Percentiles rank a stretch among this genome's conserved stretches.
Evolutionary conservation across 805 yeast genomes (phyloP).

Genomic region (Priceomyces castillae): DNA sequence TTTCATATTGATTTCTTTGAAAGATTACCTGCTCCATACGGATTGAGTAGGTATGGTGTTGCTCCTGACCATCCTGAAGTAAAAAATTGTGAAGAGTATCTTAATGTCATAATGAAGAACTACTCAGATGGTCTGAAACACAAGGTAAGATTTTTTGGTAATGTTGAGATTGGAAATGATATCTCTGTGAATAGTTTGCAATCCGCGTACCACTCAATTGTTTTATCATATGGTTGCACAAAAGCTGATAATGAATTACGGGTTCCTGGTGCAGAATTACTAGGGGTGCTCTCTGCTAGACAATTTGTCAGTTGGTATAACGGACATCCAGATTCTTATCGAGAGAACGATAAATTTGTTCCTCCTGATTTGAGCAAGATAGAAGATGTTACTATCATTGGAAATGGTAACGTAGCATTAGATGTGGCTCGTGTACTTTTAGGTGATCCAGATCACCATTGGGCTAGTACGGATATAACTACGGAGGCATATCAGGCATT

Average conservation of each 20-base stretch:
- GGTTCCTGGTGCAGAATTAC: constrained; percentile 57
- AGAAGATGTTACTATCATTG: constrained; percentile 74
- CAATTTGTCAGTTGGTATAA: constrained; percentile 96
- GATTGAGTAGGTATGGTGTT: constrained; percentile 91
- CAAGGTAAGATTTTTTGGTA: constrained; percentile 59
- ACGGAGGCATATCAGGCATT: constrained; percentile 56
- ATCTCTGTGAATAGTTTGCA: constrained; percentile 49
- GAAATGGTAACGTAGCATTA: constrained; percentile 95
- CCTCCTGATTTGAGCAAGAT: constrained; percentile 61
- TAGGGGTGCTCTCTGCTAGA: constrained; percentile 76
- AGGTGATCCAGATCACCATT: constrained; percentile 50
- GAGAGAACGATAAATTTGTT: constrained; percentile 25
- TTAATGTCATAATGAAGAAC: constrained; percentile 47
- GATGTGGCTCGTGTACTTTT: constrained; percentile 83
- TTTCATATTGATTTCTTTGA: constrained; percentile 76
- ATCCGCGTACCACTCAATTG: constrained; percentile 64
- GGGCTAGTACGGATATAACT: constrained; percentile 74
- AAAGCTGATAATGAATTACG: constrained; percentile 50
- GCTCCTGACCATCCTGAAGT: constrained; percentile 99
- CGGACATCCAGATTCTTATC: constrained; percentile 66
- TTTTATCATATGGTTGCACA: constrained; percentile 81
- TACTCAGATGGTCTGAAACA: constrained; percentile 12
- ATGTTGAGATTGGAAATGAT: constrained; percentile 65
- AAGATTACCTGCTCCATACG: constrained; percentile 83
- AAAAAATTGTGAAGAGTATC: constrained; percentile 74